Evolutionary conservation across 2,329 filamentous ascomycete species (phyloP).

Genomic region (Gremmenia infestans): DNA sequence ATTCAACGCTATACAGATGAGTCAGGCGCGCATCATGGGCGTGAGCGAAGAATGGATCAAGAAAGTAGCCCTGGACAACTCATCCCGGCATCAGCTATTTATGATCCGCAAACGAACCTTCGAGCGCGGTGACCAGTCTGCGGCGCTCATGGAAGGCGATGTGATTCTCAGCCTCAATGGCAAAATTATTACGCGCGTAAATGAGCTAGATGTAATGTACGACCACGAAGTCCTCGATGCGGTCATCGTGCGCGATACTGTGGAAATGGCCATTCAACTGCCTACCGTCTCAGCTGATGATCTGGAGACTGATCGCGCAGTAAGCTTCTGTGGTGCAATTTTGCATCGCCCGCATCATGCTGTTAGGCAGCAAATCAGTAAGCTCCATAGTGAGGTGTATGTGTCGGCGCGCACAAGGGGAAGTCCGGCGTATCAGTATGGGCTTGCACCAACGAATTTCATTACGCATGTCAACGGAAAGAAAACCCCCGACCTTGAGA

Average conservation of each 20-base stretch:
- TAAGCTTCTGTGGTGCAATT: slow-evolving; percentile 93
- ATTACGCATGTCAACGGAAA: slow-evolving; percentile 93
- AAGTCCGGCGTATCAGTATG: slow-evolving; percentile 83
- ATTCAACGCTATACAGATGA: slow-evolving; percentile 93
- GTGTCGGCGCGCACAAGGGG: slow-evolving; percentile 82
- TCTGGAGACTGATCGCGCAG: slow-evolving; percentile 84
- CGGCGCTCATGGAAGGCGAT: slow-evolving; percentile 79
- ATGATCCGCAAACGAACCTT: slow-evolving; percentile 91
- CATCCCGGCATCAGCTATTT: slow-evolving; percentile 91
- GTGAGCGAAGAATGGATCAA: slow-evolving; percentile 94
- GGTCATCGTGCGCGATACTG: slow-evolving; percentile 77
- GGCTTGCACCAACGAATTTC: slow-evolving; percentile 93
- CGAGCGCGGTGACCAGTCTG: slow-evolving; percentile 55
- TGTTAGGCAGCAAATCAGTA: slow-evolving; percentile 94
- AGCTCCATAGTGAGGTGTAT: slow-evolving; percentile 93
- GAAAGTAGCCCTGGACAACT: slow-evolving; percentile 82
- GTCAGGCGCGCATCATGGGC: slow-evolving; percentile 93
- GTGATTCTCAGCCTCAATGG: slow-evolving; percentile 87
- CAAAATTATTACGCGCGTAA: slow-evolving; percentile 87
- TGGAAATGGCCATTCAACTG: slow-evolving; percentile 71
- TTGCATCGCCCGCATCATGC: slow-evolving; percentile 92
- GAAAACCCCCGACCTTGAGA: slow-evolving; percentile 73
- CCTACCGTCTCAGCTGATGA: slow-evolving; percentile 84
- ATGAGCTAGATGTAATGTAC: slow-evolving; percentile 96
- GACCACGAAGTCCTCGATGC: slow-evolving; percentile 77